Conservation (phyloP, 1,139 yeast species). For the Sugiyamaella grinbergsii region DNA sequence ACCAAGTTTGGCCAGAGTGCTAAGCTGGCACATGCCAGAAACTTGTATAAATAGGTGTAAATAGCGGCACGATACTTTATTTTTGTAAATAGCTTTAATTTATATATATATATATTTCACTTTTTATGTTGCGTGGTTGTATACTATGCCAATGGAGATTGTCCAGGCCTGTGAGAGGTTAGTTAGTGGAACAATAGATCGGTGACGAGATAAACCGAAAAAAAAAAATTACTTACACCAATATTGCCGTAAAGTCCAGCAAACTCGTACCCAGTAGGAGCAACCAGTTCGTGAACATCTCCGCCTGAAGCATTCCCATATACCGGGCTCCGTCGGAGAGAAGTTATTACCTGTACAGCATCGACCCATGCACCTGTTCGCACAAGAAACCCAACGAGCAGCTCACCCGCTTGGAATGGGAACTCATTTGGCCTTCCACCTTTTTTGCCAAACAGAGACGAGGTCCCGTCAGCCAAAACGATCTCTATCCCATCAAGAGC, state of each 20-base stretch:
- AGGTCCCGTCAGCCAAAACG: conserved; percentile 30
- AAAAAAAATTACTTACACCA: conserved; percentile 46
- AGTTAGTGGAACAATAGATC: conserved; percentile 7
- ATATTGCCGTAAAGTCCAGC: conserved; percentile 70
- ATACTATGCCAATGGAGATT: conserved; percentile 69
- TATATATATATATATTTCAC: conserved; percentile 7
- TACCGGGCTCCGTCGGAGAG: conserved; percentile 43
- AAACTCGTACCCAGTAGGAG: conserved; percentile 61
- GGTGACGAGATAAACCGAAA: no score
- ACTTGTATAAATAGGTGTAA: conserved; percentile 9
- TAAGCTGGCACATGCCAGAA: conserved; percentile 37
- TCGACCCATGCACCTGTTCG: conserved; percentile 90
- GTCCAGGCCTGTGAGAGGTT: conserved; percentile 54
- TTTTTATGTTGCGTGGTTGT: conserved; percentile 34
- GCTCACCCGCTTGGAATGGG: conserved; percentile 57
- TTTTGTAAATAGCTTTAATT: conserved; percentile 16
- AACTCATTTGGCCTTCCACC: conserved; percentile 62
- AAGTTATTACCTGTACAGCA: conserved; percentile 69
- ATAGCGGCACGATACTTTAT: neutral
- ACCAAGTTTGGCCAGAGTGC: conserved; percentile 19
- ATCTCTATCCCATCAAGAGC: conserved; percentile 78
- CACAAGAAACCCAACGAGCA: conserved; percentile 58
- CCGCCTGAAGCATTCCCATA: conserved; percentile 77
- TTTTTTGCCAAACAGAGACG: conserved; percentile 61
- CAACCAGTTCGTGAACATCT: conserved; percentile 54